These are phyloP conservation scores for Dipteronia sinensis DNA, from an alignment of 345 rosid species.

Conservation along the genomic window DNA sequence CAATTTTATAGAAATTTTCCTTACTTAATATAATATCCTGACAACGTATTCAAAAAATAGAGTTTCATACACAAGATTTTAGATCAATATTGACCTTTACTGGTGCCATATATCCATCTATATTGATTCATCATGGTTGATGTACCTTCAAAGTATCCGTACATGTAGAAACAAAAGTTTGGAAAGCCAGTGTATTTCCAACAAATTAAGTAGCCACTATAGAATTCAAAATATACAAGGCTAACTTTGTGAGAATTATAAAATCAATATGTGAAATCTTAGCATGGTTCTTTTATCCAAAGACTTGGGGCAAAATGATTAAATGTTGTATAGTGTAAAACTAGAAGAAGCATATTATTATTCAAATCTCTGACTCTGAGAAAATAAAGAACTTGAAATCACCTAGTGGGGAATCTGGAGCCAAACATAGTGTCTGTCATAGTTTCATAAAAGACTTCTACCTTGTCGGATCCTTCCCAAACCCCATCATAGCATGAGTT, in stretches of 20 bases:
- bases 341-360: background rate
- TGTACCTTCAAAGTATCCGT: background rate
- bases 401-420: background rate
- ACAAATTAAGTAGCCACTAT: too few relatives aligned
- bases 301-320: background rate
- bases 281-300: too few relatives aligned
- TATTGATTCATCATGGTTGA: background rate
- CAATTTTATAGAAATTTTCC: background rate
- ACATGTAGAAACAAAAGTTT: background rate
- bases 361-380: slow-evolving; percentile 3
- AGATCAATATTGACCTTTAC: background rate
- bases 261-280: too few relatives aligned
- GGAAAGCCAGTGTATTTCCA: too few relatives aligned
- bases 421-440: background rate
- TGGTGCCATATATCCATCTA: background rate
- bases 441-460: slow-evolving; percentile 16
- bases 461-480: slow-evolving; percentile 71
- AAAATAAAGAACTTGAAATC: background rate
- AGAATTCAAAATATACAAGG: too few relatives aligned
- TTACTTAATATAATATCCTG: too few relatives aligned
- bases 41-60: too few relatives aligned
- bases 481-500: slow-evolving; percentile 91
- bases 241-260: too few relatives aligned
- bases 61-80: background rate
- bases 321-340: background rate